Evolutionary conservation across 1,284 basidiomycete genomes (phyloP).

Genomic region (Ustilago cynodontis): DNA sequence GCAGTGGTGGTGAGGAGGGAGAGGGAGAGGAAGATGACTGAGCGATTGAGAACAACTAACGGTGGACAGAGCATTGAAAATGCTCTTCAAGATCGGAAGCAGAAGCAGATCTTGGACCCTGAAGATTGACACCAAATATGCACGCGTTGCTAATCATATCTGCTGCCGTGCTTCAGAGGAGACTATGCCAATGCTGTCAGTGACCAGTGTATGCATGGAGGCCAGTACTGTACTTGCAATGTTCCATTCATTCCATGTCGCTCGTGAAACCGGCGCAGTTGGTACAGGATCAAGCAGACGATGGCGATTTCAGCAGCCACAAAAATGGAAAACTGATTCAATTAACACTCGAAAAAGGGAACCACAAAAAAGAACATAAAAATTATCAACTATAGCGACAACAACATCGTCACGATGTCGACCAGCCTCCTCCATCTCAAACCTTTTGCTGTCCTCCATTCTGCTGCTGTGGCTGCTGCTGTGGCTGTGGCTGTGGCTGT

Average conservation of each 20-base stretch:
- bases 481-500: neutral
- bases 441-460: too few relatives aligned
- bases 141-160: constrained; percentile 22
- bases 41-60: neutral
- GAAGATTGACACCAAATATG: constrained; percentile 1
- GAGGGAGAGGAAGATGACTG: neutral
- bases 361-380: neutral
- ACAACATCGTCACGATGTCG: neutral
- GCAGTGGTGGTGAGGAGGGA: too few relatives aligned
- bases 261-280: too few relatives aligned
- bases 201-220: too few relatives aligned
- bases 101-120: constrained; percentile 20
- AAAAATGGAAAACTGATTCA: neutral
- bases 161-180: neutral
- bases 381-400: too few relatives aligned
- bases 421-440: neutral
- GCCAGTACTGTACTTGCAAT: neutral
- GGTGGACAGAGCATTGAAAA: neutral
- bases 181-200: neutral
- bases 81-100: neutral
- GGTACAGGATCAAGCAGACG: too few relatives aligned
- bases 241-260: neutral
- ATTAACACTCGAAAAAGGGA: neutral
- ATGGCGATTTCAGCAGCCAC: too few relatives aligned
- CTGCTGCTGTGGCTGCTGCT: neutral